Evolutionary conservation across 164 flowering plant species (phyloP).

Genomic region (Chimonanthus salicifolius): DNA sequence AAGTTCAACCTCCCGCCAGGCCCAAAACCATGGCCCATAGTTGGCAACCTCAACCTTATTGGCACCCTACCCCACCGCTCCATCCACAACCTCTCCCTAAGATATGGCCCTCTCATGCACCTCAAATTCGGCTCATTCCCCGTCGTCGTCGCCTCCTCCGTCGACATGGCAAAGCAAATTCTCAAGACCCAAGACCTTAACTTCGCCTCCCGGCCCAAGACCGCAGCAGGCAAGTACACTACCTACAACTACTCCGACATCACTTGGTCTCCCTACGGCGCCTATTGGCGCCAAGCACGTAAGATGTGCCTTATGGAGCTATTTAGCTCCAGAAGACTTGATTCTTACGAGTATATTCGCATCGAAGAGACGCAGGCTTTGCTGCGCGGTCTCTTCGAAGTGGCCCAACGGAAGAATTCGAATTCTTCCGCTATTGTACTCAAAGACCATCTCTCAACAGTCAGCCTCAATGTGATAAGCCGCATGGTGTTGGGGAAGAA

Average conservation of each 20-base stretch:
- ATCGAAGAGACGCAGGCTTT: constrained; percentile 40
- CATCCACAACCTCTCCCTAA: constrained; percentile 45
- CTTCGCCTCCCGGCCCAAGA: constrained; percentile 60
- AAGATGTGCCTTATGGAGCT: constrained; percentile 62
- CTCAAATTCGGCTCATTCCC: constrained; percentile 60
- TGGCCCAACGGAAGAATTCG: background rate
- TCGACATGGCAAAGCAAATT: constrained; percentile 48
- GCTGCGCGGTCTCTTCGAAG: constrained; percentile 18
- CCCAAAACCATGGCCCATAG: constrained; percentile 78
- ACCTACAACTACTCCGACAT: constrained; percentile 69
- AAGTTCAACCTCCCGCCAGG: constrained; percentile 58
- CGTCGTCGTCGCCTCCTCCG: constrained; percentile 66
- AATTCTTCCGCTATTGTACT: constrained; percentile 10
- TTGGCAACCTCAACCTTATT: constrained; percentile 73
- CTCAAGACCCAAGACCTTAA: constrained; percentile 60
- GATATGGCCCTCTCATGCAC: constrained; percentile 70
- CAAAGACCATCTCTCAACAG: constrained; percentile 41
- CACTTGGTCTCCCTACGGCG: constrained; percentile 71
- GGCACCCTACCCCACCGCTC: constrained; percentile 72
- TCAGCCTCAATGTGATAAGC: constrained; percentile 63
- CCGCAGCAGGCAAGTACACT: constrained; percentile 65
- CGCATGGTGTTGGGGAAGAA: constrained; percentile 72
- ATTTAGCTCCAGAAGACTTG: constrained; percentile 54
- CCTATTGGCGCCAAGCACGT: constrained; percentile 77
- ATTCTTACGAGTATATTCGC: constrained; percentile 61